Evolutionary conservation across 352 stramenopile genomes (phyloP), one percentile per base, ranked within the genome.

Genomic region (Phytopythium ostracodes): DNA sequence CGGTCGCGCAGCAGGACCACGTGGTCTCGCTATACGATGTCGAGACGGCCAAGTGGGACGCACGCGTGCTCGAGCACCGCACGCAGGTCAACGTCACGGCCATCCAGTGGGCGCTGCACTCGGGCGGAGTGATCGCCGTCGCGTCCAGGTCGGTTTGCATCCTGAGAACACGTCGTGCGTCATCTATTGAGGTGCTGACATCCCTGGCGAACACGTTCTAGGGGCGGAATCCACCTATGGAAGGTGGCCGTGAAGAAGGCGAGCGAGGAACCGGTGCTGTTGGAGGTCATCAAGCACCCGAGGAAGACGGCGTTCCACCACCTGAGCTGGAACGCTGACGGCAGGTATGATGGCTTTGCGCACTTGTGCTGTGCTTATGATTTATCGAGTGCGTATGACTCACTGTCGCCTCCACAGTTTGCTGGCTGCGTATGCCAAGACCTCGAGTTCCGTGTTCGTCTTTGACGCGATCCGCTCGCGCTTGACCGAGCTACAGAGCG

Each of bases 11-110:
- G 64, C 63, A 73, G 38, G 82, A 92, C 36, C 79, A 80, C 54
- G 70, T 89, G 27, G 82, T 93, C 38, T 53, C 82, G 63, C 68
- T 91, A 42, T 93, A 91, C 40, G 65, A 92, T 55, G 70, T 86
- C 4, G 66, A 68, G 8, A 81, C 55, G 2, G 68, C 80, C n/a
- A 56, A 63, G 11, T 93, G 84, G 84, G 80, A 92, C 42, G 44
- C 63, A 17, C 73, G 79, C 22, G 77, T 89, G 58, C 65, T 93
- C 52, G 78, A 88, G 47, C 84, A 93, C 43, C 63, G 71, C 18
- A 62, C 65, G 33, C 84, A 93, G 62, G 60, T 68, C 52, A 71
- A 81, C 35, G 77, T 92, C 55, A 77, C 73, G 53, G 77, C 70
- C 54, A 58, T 92, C 44, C 64, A 78, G 62, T 93, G 84, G 84